Evolutionary conservation across 2,329 filamentous ascomycete species (phyloP), one percentile per base, ranked within the genome.

Genomic region (Pyrenochaeta sp.): DNA sequence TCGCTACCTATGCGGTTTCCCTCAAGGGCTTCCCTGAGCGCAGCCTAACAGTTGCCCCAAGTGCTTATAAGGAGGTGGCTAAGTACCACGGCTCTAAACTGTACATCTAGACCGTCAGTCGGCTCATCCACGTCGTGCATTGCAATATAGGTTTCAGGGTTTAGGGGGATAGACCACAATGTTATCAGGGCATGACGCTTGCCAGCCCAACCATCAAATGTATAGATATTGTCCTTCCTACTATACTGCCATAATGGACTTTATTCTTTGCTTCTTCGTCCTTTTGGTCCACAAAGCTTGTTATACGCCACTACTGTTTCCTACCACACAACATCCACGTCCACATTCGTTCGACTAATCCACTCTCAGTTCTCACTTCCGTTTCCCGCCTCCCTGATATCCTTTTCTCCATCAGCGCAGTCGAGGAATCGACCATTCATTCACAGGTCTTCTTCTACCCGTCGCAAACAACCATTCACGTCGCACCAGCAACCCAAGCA

Each of bases 1-100:
- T 77, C 8, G 75, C 74, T 5, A 76, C 74, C 2, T 77, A 75
- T 56, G 75, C 74, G 5, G 63, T 63, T 9, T 75, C 71, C 1
- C 65, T 78, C 39, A 69, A 77, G 50, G 74, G 66, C 25, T 78
- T 77, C 56, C 76, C 76, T 2, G 56, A 76, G 54, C 71, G 75
- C 30, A 66, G 64, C 2, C 48, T 59, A 7, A 56, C 61, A 4
- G 58, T 64, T 24, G 60, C 60, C 3, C 62, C 65, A 8, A 62
- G 54, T 9, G 59, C 58, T 0, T 75, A 76, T 40, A 56, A 61
- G 12, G 58, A 67, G 22, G 46, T 49, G 9, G 58, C 60, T 8
- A 72, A 72, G 55, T 76, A 77, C 50, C 75, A 76, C 58, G 75
- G 74, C n/a, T 61, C 65, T 13, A 75, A 72, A 61, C 58, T 75